Conservation (phyloP, 768 basidiomycete genomes). For the Grammothele lineata region DNA sequence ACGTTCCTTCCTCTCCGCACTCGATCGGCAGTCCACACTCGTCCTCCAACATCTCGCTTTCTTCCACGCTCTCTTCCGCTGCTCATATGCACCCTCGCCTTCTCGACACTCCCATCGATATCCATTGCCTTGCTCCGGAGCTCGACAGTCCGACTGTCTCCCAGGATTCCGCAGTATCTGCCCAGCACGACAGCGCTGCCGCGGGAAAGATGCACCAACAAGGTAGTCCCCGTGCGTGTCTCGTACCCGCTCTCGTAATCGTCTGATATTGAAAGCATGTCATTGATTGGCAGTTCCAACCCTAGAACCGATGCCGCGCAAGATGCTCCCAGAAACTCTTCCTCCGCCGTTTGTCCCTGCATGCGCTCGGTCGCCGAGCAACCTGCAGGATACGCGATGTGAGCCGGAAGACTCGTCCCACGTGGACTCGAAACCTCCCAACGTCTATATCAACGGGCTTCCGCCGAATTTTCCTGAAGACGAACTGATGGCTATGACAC, state of each 20-base stretch:
- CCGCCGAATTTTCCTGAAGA: conserved; percentile 82
- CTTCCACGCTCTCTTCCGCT: conserved; percentile 11
- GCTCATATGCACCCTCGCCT: conserved; percentile 16
- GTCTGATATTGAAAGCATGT: not conserved
- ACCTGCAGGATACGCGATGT: not conserved
- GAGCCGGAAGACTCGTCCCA: not conserved
- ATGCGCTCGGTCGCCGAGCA: not conserved
- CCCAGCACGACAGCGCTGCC: not conserved
- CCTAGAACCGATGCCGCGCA: not conserved
- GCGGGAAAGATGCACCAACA: not conserved
- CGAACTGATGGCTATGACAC: conserved; percentile 65
- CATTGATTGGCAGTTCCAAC: not conserved
- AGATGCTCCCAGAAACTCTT: not conserved
- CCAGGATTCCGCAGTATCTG: not conserved
- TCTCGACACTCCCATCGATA: conserved; percentile 17
- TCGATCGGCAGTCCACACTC: conserved; percentile 1
- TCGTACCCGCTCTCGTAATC: no score
- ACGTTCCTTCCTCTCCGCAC: conserved; percentile 1
- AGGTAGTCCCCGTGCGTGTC: conserved; percentile 8
- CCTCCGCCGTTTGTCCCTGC: conserved; percentile 12
- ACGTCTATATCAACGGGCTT: conserved; percentile 86
- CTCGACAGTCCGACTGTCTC: conserved; percentile 2
- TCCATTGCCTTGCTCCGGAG: conserved; percentile 11
- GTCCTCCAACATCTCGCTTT: conserved; percentile 5
- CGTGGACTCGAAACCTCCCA: conserved; percentile 39